phyloP scores from a whole-genome alignment of 2,329 filamentous ascomycete species.

The Periglandula ipomoeae region DNA sequence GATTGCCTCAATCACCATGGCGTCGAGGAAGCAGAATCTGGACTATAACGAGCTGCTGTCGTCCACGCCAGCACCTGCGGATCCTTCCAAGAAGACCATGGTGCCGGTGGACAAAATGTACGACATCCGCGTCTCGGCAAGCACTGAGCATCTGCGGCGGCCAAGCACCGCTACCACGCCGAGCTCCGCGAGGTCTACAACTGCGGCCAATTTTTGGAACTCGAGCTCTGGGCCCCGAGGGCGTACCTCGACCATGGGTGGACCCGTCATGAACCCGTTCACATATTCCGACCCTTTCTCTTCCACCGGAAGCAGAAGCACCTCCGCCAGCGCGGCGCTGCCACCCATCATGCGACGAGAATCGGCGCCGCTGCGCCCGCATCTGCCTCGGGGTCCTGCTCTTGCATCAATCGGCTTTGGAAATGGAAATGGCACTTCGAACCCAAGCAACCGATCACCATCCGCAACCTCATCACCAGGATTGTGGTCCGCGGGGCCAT shows the following conservation, averaged over 20 bases:
- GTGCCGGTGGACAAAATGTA: slow-evolving; percentile 52
- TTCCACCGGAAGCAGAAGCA: slow-evolving; percentile 31
- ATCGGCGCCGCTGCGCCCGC: slow-evolving; percentile 18
- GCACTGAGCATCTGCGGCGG: slow-evolving; percentile 58
- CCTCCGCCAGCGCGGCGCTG: slow-evolving; percentile 32
- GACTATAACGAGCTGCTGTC: slow-evolving; percentile 28
- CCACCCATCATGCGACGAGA: slow-evolving; percentile 20
- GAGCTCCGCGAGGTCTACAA: slow-evolving; percentile 21
- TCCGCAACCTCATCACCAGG: slow-evolving; percentile 16
- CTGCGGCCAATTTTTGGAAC: slow-evolving; percentile 23
- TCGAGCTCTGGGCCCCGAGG: slow-evolving; percentile 21
- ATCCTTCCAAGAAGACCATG: slow-evolving; percentile 18
- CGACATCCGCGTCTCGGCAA: slow-evolving; percentile 66
- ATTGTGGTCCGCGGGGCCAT: slow-evolving; percentile 26
- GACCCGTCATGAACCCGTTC: slow-evolving; percentile 24
- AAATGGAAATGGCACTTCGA: slow-evolving; percentile 9
- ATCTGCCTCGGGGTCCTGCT: slow-evolving; percentile 12
- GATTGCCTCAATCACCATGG: slow-evolving; percentile 87
- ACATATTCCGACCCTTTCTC: slow-evolving; percentile 33
- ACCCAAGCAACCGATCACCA: slow-evolving; percentile 15
- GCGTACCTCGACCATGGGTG: slow-evolving; percentile 22
- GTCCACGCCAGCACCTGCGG: slow-evolving; percentile 14
- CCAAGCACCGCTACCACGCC: slow-evolving; percentile 25
- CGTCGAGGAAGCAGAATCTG: slow-evolving; percentile 48
- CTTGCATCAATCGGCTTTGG: slow-evolving; percentile 9